Base-by-base conservation (phyloP, 2,329 filamentous ascomycete species). In the Aciculosporium take region DNA sequence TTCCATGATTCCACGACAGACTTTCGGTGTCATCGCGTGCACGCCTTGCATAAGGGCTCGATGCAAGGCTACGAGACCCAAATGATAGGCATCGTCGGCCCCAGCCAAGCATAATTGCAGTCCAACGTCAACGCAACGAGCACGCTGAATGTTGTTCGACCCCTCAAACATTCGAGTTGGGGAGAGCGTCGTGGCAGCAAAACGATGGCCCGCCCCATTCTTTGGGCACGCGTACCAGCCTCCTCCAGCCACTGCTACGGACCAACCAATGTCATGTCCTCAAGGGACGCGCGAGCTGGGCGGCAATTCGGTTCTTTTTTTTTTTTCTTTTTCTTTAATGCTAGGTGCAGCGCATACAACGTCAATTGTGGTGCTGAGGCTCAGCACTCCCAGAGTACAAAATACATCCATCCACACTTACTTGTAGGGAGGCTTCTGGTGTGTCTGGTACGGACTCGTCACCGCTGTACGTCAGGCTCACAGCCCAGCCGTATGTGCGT, bases 241-340 rank as follows among this genome's bases (percentile, higher is more conserved):
- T 47, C 56, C 55, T 53, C 50, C 54, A 56, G 50, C 55, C 52
- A 54, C 53, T 53, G 48, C 46, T 53, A 51, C 52, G 46, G 59
- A 45, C 58, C 57, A 61, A 61, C 59, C 56, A n/a, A n/a, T n/a
- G n/a, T n/a, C n/a, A n/a, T n/a, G n/a, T n/a, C n/a, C n/a, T n/a
- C n/a, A n/a, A 58, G 13, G 27, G n/a, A 20, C 25, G 27, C 27
- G 7, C 24, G 27, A n/a, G n/a, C n/a, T n/a, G 17, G 13, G 35
- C 15, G 23, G 35, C 10, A 5, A 7, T n/a, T 8, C 5, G 12
- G 18, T 34, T 34, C 15, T n/a, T n/a, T n/a, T n/a, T n/a, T n/a
- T n/a, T n/a, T n/a, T n/a, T n/a, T n/a, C n/a, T n/a, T n/a, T n/a
- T n/a, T n/a, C n/a, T n/a, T n/a, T n/a, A n/a, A n/a, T n/a, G n/a